Evolutionary conservation across 2,329 filamentous ascomycete species (phyloP), one percentile per base, ranked within the genome.

Genomic region (Stromatinia cepivora): DNA sequence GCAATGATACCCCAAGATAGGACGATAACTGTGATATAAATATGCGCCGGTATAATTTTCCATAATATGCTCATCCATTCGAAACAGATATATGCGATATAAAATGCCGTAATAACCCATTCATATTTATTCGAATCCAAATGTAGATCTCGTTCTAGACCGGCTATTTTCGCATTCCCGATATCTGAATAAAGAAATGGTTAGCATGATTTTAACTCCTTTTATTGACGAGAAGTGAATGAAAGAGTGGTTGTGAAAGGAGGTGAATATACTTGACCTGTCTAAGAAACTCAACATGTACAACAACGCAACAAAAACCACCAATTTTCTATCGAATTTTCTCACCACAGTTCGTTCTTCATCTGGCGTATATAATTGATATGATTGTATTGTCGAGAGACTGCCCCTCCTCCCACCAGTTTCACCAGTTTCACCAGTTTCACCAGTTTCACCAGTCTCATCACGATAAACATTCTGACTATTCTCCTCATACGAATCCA

Each of bases 201-300:
- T 62, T 50, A 62, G 59, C 4, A 25, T 46, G 5, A 39, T 25
- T 17, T 36, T 15, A 42, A 9, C 28, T 48, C 28, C 50, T 50
- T 42, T n/a, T n/a, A 22, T 50, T 53, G 17, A 66, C n/a, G 46
- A 36, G 9, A 45, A 54, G 39, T 15, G 31, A 22, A n/a, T 36
- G 42, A 48, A 28, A 57, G 48, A n/a, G 45, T 28, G 3, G n/a
- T 53, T 54, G 39, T 58, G 59, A 31, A 36, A 54, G 45, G 57
- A 20, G 50, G 66, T 58, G 42, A 17, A 67, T 84, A 72, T 82
- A 93, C 92, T 97, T 25, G 92, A 94, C 73, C 93, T 86, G 79
- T 97, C 93, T 73, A 97, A 81, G 78, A 97, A 97, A 72, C 89
- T 91, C 71, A 97, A 82, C 83, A 96, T 86, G 78, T 95, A 97